These are phyloP conservation scores for Quercus gilva DNA, from an alignment of 306 rosid genomes.

Conservation along the genomic window DNA sequence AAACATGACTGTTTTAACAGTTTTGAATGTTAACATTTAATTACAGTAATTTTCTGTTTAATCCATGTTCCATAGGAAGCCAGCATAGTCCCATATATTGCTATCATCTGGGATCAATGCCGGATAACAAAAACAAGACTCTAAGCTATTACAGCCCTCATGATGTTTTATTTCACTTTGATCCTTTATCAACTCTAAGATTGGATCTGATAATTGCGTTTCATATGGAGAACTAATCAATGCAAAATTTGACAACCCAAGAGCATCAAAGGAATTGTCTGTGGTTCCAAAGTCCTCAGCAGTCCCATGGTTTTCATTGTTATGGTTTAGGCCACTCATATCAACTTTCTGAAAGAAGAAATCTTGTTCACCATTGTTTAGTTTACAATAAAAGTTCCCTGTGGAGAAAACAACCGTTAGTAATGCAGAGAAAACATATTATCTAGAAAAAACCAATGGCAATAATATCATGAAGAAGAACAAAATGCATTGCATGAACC, in stretches of 20 bases:
- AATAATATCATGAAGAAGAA: background rate
- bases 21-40: conserved; percentile 7
- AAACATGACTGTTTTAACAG: background rate
- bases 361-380: conserved; percentile 18
- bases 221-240: conserved; percentile 51
- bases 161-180: conserved; percentile 29
- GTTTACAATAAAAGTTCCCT: conserved; percentile 21
- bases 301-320: background rate
- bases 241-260: conserved; percentile 26
- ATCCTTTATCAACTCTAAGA: conserved; percentile 38
- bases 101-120: conserved; percentile 26
- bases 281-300: conserved; percentile 19
- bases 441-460: background rate
- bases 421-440: background rate
- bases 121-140: conserved; percentile 17
- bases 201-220: conserved; percentile 51
- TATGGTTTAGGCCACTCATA: conserved; percentile 9
- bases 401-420: conserved; percentile 1
- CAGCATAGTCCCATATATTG: conserved; percentile 46
- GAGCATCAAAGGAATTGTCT: conserved; percentile 26
- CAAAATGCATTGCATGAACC: conserved; percentile 18
- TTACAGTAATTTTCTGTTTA: background rate
- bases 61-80: conserved; percentile 57
- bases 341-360: conserved; percentile 8
- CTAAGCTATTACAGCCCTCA: conserved; percentile 27